Evolutionary conservation across 2,329 filamentous ascomycete genomes (phyloP).

Genomic region (Paraphaeosphaeria minitans): DNA sequence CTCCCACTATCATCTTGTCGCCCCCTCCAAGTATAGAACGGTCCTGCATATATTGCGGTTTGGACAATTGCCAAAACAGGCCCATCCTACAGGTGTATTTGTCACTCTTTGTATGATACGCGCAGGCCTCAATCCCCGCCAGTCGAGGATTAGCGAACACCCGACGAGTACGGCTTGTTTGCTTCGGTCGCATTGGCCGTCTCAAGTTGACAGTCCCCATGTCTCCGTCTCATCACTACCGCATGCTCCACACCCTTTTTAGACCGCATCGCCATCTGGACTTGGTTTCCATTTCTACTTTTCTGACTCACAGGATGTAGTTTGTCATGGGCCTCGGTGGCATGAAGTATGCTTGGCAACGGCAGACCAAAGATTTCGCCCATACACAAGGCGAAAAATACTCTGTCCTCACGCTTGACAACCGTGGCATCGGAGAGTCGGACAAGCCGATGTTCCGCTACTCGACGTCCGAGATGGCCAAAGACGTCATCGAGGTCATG

Average conservation of each 20-base stretch:
- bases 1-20: not conserved
- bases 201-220: constrained; percentile 32
- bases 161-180: constrained; percentile 27
- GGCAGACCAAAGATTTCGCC: constrained; percentile 81
- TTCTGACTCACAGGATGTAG: constrained; percentile 51
- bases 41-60: constrained; percentile 19
- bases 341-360: constrained; percentile 73
- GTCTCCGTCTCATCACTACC: constrained; percentile 35
- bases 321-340: constrained; percentile 82
- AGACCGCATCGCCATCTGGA: constrained; percentile 12
- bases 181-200: constrained; percentile 45
- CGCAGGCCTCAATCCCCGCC: not conserved
- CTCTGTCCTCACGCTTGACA: constrained; percentile 78
- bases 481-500: constrained; percentile 72
- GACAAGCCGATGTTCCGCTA: constrained; percentile 80
- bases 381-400: constrained; percentile 71
- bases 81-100: constrained; percentile 15
- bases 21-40: constrained; percentile 21
- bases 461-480: constrained; percentile 83
- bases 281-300: not conserved
- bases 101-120: not conserved
- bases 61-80: constrained; percentile 17
- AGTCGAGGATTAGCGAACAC: not conserved
- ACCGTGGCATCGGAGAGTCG: constrained; percentile 80
- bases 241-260: constrained; percentile 27